phyloP scores from a whole-genome alignment of 2,329 filamentous ascomycete species.

The Cryphonectria parasitica region DNA sequence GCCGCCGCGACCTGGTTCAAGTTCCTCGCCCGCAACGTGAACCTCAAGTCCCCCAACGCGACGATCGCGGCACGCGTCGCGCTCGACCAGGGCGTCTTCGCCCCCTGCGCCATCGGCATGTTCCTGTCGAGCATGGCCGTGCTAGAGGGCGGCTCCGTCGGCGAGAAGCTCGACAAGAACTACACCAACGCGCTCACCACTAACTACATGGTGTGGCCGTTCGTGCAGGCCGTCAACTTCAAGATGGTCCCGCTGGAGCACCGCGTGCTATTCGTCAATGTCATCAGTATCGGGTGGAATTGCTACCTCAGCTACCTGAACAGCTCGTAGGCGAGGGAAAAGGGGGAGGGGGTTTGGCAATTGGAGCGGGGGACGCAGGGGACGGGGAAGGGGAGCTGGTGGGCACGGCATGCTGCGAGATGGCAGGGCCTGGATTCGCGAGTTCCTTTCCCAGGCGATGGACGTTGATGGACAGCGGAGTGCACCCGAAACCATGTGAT shows the following conservation, averaged over 20 bases:
- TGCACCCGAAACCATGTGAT: background rate
- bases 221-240: conserved; percentile 86
- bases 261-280: conserved; percentile 83
- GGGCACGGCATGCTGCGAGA: background rate
- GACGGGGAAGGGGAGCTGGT: background rate
- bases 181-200: conserved; percentile 75
- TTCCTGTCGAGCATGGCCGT: conserved; percentile 87
- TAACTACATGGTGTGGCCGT: conserved; percentile 89
- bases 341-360: background rate
- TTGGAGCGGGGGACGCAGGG: background rate
- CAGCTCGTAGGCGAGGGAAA: conserved; percentile 41
- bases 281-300: conserved; percentile 72
- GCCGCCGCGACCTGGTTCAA: conserved; percentile 86
- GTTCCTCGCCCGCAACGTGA: conserved; percentile 73
- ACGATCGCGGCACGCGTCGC: conserved; percentile 80
- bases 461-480: background rate
- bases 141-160: conserved; percentile 66
- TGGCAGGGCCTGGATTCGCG: background rate
- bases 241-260: conserved; percentile 82
- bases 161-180: conserved; percentile 71
- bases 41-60: conserved; percentile 64
- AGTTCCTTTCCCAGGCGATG: background rate
- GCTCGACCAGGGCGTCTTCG: conserved; percentile 81
- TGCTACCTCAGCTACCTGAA: conserved; percentile 67
- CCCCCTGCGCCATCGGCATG: conserved; percentile 77